These are phyloP conservation scores for Calonectria multiphialidica DNA, from an alignment of 2,329 filamentous ascomycete species.

Conservation along the genomic window DNA sequence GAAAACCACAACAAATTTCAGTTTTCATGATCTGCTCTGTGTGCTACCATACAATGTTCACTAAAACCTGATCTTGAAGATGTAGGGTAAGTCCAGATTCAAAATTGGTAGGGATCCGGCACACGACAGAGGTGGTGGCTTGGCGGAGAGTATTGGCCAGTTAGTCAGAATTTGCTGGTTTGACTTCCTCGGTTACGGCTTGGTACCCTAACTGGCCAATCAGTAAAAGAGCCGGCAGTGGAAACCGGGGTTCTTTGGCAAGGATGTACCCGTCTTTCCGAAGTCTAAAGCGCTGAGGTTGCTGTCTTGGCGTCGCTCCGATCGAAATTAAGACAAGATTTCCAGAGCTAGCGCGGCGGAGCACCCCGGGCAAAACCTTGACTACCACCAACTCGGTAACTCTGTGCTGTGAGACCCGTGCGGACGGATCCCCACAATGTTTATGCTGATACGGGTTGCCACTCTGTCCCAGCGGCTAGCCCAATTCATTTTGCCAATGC, in stretches of 20 bases:
- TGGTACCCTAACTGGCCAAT: neutral
- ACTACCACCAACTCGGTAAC: neutral
- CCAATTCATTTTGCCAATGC: too few species aligned
- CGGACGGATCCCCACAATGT: neutral
- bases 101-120: neutral
- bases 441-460: neutral
- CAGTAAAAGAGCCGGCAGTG: neutral
- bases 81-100: neutral
- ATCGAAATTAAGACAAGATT: conserved; percentile 1
- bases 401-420: neutral
- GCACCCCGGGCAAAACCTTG: neutral
- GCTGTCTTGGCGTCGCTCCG: neutral
- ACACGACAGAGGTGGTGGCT: neutral
- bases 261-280: neutral
- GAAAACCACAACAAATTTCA: too few species aligned
- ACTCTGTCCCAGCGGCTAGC: neutral
- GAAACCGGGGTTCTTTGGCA: neutral
- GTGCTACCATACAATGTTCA: too few species aligned
- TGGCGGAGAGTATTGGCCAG: neutral
- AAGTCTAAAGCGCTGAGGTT: neutral
- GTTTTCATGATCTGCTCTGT: too few species aligned
- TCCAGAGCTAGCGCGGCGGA: neutral
- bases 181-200: neutral
- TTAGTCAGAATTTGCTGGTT: neutral
- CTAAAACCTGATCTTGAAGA: neutral